These are phyloP conservation scores for Clonostachys byssicola DNA, from an alignment of 2,329 filamentous ascomycete genomes.

Conservation along the genomic window DNA sequence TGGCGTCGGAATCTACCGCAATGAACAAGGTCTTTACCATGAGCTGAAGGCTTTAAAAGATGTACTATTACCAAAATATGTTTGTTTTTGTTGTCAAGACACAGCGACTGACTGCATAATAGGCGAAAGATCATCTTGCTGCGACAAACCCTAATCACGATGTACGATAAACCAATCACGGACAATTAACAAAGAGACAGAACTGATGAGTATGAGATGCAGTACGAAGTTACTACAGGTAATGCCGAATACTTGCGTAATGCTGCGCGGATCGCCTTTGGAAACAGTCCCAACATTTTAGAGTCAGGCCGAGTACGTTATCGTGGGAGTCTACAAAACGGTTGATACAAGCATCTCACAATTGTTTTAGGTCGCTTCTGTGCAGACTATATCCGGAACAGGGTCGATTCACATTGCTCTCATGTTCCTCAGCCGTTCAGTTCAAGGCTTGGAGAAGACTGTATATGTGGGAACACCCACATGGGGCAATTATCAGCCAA, in stretches of 20 bases:
- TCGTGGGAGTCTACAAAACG: neutral
- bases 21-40: slow-evolving; percentile 21
- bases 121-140: slow-evolving; percentile 15
- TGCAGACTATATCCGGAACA: slow-evolving; percentile 30
- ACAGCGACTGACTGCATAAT: neutral
- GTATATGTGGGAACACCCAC: slow-evolving; percentile 22
- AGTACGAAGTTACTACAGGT: slow-evolving; percentile 28
- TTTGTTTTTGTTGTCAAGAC: no score
- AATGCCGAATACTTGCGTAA: slow-evolving; percentile 18
- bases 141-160: slow-evolving; percentile 15
- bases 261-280: slow-evolving; percentile 22
- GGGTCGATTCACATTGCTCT: slow-evolving; percentile 28
- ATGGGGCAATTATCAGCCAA: slow-evolving; percentile 26
- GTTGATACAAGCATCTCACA: neutral
- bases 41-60: slow-evolving; percentile 12
- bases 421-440: slow-evolving; percentile 16
- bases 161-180: slow-evolving; percentile 7
- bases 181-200: neutral
- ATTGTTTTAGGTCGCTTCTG: slow-evolving; percentile 17
- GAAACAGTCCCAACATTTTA: slow-evolving; percentile 7
- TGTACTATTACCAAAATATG: slow-evolving; percentile 3
- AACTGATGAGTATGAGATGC: neutral
- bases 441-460: slow-evolving; percentile 8
- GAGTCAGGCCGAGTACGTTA: slow-evolving; percentile 4
- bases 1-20: slow-evolving; percentile 27